Percentiles rank a stretch among this genome's conserved stretches.
Conservation (phyloP, 805 yeast species). For the Lipomyces starkeyi region DNA sequence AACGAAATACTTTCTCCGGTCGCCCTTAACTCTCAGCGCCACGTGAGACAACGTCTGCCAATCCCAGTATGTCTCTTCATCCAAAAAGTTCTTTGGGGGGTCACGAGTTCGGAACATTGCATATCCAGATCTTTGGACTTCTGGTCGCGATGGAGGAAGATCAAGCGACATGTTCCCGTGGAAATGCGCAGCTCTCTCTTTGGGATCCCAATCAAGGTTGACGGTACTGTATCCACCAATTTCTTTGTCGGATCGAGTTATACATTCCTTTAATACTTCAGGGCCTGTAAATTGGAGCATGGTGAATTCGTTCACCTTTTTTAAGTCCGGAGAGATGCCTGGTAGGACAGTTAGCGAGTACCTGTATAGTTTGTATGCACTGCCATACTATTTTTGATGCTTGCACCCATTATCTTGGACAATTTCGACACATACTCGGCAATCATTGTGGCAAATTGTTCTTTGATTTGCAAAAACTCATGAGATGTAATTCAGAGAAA, state of each 20-base stretch:
- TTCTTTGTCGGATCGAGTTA: slow-evolving; percentile 73
- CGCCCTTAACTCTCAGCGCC: slow-evolving; percentile 52
- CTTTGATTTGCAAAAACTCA: background rate
- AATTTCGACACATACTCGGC: slow-evolving; percentile 23
- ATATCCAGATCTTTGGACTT: slow-evolving; percentile 67
- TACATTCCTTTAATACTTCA: slow-evolving; percentile 55
- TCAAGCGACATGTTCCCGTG: slow-evolving; percentile 73
- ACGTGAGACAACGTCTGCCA: slow-evolving; percentile 68
- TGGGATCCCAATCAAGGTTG: slow-evolving; percentile 51
- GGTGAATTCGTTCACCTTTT: slow-evolving; percentile 46
- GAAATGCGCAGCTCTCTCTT: slow-evolving; percentile 62
- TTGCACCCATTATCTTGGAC: background rate
- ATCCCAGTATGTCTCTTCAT: slow-evolving; percentile 61
- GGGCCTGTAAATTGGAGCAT: slow-evolving; percentile 66
- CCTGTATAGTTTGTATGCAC: no score
- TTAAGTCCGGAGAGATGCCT: slow-evolving; percentile 17
- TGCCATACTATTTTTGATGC: slow-evolving; percentile 10
- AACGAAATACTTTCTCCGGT: slow-evolving; percentile 68
- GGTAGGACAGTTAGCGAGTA: background rate
- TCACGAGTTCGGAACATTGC: slow-evolving; percentile 86
- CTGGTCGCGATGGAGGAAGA: slow-evolving; percentile 68
- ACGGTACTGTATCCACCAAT: slow-evolving; percentile 81
- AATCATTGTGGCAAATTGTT: background rate
- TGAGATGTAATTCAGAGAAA: background rate
- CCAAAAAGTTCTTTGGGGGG: slow-evolving; percentile 55